A percentile compares a stretch with the other conserved stretches of the same genome.
phyloP scores from a whole-genome alignment of 2,329 filamentous ascomycete species.

The Stemphylium vesicarium region DNA sequence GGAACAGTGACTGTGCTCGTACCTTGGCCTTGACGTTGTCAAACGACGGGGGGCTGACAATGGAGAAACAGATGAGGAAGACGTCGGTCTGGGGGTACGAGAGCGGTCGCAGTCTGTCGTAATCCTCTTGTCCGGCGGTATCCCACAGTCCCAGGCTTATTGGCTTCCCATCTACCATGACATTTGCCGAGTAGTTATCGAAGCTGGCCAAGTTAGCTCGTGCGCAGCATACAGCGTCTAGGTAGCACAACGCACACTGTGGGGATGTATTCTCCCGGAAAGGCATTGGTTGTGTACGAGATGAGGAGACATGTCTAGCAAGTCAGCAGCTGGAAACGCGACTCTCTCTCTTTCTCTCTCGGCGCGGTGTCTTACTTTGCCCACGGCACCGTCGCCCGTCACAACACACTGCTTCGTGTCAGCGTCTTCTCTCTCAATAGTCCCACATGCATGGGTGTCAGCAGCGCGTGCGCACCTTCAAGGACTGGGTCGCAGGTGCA shows the following conservation, averaged over 20 bases:
- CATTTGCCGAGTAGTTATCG: slow-evolving; percentile 98
- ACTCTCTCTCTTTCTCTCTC: slow-evolving; percentile 19
- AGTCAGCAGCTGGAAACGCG: slow-evolving; percentile 33
- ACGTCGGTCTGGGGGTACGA: slow-evolving; percentile 99
- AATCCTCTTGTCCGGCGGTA: slow-evolving; percentile 98
- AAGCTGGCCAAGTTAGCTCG: slow-evolving; percentile 66
- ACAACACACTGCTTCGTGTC: slow-evolving; percentile 79
- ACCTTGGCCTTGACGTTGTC: slow-evolving; percentile 99
- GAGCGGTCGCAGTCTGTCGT: slow-evolving; percentile 90
- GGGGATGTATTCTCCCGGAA: slow-evolving; percentile 99
- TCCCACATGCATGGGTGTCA: not conserved
- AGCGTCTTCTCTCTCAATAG: slow-evolving; percentile 13
- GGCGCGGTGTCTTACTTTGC: slow-evolving; percentile 72
- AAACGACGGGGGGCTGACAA: slow-evolving; percentile 95
- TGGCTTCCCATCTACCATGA: slow-evolving; percentile 98
- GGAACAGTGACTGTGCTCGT: slow-evolving; percentile 24
- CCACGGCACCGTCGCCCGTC: slow-evolving; percentile 98
- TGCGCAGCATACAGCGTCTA: slow-evolving; percentile 1
- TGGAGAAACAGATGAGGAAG: slow-evolving; percentile 97
- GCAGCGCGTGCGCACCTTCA: slow-evolving; percentile 70
- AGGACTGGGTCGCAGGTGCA: slow-evolving; percentile 84
- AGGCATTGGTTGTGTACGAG: slow-evolving; percentile 98
- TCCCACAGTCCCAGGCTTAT: slow-evolving; percentile 98
- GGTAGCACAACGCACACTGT: slow-evolving; percentile 73
- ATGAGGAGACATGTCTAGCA: slow-evolving; percentile 94